These are phyloP conservation scores for Phytopythium ostracodes DNA, from an alignment of 352 stramenopile species.

Conservation along the genomic window DNA sequence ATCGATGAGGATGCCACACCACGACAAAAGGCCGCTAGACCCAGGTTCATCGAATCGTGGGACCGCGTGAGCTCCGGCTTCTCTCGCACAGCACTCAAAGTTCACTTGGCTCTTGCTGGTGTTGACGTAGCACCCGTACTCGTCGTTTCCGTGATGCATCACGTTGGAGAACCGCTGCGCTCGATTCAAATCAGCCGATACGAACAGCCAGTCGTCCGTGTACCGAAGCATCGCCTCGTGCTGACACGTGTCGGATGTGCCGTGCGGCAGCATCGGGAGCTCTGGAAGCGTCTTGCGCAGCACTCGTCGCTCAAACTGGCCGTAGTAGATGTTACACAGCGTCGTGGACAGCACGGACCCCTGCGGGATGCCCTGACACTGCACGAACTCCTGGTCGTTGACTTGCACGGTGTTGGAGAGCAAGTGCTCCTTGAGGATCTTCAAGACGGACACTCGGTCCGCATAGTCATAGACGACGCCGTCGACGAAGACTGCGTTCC, in stretches of 20 bases:
- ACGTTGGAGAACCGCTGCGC: constrained; percentile 45
- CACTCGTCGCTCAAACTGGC: constrained; percentile 64
- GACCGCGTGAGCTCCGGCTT: constrained; percentile 3
- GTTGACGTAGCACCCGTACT: constrained; percentile 71
- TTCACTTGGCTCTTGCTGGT: constrained; percentile 61
- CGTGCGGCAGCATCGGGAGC: background rate
- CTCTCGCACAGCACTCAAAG: constrained; percentile 23
- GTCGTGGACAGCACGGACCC: constrained; percentile 80
- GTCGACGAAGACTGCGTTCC: constrained; percentile 60
- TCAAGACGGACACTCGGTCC: constrained; percentile 37
- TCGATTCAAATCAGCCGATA: constrained; percentile 46
- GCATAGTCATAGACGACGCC: constrained; percentile 79
- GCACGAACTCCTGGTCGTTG: constrained; percentile 42
- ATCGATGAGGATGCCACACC: constrained; percentile 76
- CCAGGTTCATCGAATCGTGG: constrained; percentile 15
- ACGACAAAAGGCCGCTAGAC: constrained; percentile 29
- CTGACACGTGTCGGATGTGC: constrained; percentile 15
- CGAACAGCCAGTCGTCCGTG: constrained; percentile 76
- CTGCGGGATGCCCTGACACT: constrained; percentile 70
- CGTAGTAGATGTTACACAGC: constrained; percentile 81
- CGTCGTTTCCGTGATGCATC: constrained; percentile 57
- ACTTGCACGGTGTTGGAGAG: constrained; percentile 51
- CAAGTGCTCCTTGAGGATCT: constrained; percentile 65
- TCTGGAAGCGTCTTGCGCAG: constrained; percentile 38
- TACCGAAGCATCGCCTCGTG: constrained; percentile 71